Evolutionary conservation across 768 basidiomycete species (phyloP).

Genomic region (Collybia mongolica): DNA sequence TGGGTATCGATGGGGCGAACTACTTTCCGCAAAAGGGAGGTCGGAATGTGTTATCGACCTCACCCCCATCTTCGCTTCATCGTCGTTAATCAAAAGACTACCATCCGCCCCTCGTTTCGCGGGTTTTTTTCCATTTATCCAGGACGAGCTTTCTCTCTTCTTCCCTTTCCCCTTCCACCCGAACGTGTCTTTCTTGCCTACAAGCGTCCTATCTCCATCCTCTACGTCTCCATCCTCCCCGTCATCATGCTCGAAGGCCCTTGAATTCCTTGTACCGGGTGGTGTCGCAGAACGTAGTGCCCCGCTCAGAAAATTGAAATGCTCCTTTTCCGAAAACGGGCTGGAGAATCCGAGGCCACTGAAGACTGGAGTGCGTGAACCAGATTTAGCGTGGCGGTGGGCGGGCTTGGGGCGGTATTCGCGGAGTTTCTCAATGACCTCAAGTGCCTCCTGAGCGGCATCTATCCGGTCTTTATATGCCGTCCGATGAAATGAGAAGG

Average conservation of each 20-base stretch:
- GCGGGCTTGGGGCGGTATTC: conserved; percentile 54
- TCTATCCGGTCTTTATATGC: conserved; percentile 74
- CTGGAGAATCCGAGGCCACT: conserved; percentile 22
- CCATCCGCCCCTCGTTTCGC: conserved; percentile 6
- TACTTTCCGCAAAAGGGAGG: conserved; percentile 12
- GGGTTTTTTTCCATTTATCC: conserved; percentile 1
- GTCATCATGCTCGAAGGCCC: conserved; percentile 7
- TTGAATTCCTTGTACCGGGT: conserved; percentile 11
- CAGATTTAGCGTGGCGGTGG: conserved; percentile 27
- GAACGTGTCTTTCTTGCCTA: conserved; percentile 1
- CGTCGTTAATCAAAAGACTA: no score
- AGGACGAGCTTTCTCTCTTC: conserved; percentile 14
- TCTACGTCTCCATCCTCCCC: conserved; percentile 14
- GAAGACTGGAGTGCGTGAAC: conserved; percentile 45
- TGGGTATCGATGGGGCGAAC: conserved; percentile 37
- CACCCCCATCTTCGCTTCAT: no score
- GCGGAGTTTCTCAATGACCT: conserved; percentile 65
- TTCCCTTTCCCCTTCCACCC: conserved; percentile 12
- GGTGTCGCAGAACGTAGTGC: conserved; percentile 25
- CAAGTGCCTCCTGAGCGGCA: conserved; percentile 49
- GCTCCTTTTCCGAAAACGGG: conserved; percentile 47
- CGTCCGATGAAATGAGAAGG: conserved; percentile 74
- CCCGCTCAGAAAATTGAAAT: conserved; percentile 31
- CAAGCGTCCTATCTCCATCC: conserved; percentile 12
- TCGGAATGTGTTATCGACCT: conserved; percentile 10